These are phyloP conservation scores for Phytophthora syringae DNA, from an alignment of 352 stramenopile genomes.

Conservation along the genomic window DNA sequence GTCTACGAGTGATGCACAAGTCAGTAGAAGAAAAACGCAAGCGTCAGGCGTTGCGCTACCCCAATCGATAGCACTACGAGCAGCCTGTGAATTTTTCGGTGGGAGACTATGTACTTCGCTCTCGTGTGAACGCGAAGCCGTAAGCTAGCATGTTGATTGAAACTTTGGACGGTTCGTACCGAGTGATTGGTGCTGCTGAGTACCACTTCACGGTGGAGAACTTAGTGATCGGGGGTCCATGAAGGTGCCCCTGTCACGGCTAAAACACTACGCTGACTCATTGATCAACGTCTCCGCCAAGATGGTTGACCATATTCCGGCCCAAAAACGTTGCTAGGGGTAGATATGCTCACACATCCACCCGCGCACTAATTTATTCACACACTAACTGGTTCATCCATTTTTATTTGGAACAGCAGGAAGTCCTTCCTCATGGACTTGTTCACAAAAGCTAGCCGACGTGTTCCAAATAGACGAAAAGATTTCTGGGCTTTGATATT, in stretches of 20 bases:
- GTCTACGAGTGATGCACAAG: not conserved
- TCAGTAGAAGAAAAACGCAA: not conserved
- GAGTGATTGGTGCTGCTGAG: not conserved
- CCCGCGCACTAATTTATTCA: too few species aligned
- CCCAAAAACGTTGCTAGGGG: not conserved
- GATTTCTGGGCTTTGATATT: not conserved
- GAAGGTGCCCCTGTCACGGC: conserved; percentile 3
- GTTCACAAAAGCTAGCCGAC: not conserved
- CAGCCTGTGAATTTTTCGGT: not conserved
- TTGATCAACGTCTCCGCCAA: not conserved
- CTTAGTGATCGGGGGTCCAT: not conserved
- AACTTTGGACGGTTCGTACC: not conserved
- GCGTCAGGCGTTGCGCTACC: not conserved
- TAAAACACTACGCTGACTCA: conserved; percentile 8
- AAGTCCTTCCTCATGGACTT: not conserved
- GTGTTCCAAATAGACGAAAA: not conserved
- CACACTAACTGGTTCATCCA: too few species aligned
- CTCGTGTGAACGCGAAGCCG: not conserved
- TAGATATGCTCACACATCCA: too few species aligned
- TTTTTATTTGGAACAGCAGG: not conserved
- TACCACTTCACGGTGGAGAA: conserved; percentile 9
- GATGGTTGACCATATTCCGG: not conserved
- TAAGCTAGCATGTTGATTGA: not conserved
- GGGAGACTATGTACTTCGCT: not conserved
- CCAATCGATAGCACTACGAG: not conserved